phyloP scores from a whole-genome alignment of 1,139 yeast genomes.

The Arxiozyma telluris region DNA sequence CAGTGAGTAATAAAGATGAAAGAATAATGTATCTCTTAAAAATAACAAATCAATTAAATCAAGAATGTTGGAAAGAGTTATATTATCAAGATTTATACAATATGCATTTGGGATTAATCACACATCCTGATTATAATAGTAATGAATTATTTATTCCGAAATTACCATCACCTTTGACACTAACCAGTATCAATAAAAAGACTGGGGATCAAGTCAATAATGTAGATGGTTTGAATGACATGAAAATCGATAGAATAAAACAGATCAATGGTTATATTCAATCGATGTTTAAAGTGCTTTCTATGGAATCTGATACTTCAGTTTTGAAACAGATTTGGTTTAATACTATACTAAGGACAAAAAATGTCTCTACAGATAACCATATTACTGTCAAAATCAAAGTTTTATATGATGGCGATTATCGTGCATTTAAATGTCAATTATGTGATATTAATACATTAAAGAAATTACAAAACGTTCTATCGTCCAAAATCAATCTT shows the following conservation, averaged over 20 bases:
- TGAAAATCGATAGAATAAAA: slow-evolving; percentile 6
- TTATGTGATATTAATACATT: slow-evolving; percentile 7
- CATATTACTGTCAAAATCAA: slow-evolving; percentile 10
- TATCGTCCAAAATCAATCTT: slow-evolving; percentile 1
- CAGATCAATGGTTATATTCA: slow-evolving; percentile 9
- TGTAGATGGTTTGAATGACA: neutral
- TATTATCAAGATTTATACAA: slow-evolving; percentile 15
- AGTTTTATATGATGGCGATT: slow-evolving; percentile 13
- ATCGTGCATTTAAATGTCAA: slow-evolving; percentile 12
- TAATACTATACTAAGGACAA: slow-evolving; percentile 1
- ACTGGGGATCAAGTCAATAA: neutral
- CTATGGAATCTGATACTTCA: neutral
- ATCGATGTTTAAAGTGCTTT: slow-evolving; percentile 2
- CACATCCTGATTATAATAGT: neutral
- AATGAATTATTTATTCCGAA: slow-evolving; percentile 9
- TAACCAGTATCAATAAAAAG: neutral
- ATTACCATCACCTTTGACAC: slow-evolving; percentile 11
- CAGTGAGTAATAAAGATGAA: slow-evolving; percentile 5
- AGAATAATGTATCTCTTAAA: slow-evolving; percentile 11
- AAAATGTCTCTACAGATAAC: neutral
- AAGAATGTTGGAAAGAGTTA: slow-evolving; percentile 3
- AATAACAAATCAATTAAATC: slow-evolving; percentile 4
- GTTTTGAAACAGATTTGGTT: slow-evolving; percentile 6
- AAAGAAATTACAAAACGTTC: slow-evolving; percentile 6
- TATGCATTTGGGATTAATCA: slow-evolving; percentile 10